Evolutionary conservation across 2,329 filamentous ascomycete genomes (phyloP), one percentile per base, ranked within the genome.

Genomic region (Truncatella angustata): DNA sequence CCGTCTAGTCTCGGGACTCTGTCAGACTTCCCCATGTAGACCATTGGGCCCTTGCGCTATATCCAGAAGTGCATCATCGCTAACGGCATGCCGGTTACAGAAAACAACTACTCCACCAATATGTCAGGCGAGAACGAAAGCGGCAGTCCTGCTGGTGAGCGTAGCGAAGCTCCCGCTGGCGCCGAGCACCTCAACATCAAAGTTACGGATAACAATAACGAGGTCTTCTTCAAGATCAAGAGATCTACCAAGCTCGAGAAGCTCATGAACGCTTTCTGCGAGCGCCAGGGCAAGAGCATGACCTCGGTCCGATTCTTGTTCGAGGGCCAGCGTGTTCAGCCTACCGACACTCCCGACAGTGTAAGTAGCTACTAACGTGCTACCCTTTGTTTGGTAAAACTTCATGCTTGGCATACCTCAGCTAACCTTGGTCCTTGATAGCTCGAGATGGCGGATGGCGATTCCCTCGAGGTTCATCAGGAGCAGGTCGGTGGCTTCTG

Each of bases 181-280:
- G 77, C 77, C 26, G 93, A 97, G 74, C 94, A 99, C 72, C 79
- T 99, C 4, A 99, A 99, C 76, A 97, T 99, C 76, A 99, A 99
- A 72, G 94, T 99, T 12, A 97, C 94, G 0, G 94, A 99, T 64
- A 97, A 96, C 77, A 97, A 97, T 77, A 99, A 99, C 70, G 94
- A 99, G 70, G 93, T 99, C 64, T 99, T 97, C 73, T 99, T 99
- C 80, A 99, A 99, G 80, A 99, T 99, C 77, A 99, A 99, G 86
- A 85, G 92, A 34, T 91, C 88, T 20, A 99, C 94, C 1, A 90
- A 91, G 70, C 83, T 99, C 1, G 94, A 96, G 76, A 99, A 99
- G 79, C 80, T 99, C 51, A 99, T 99, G 94, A 88, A 91, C 56
- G 94, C 94, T 18, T 99, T 97, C 72, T 99, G 94, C 72, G 93